phyloP scores from a whole-genome alignment of 2,329 filamentous ascomycete species.

The Curvularia spicifera region DNA sequence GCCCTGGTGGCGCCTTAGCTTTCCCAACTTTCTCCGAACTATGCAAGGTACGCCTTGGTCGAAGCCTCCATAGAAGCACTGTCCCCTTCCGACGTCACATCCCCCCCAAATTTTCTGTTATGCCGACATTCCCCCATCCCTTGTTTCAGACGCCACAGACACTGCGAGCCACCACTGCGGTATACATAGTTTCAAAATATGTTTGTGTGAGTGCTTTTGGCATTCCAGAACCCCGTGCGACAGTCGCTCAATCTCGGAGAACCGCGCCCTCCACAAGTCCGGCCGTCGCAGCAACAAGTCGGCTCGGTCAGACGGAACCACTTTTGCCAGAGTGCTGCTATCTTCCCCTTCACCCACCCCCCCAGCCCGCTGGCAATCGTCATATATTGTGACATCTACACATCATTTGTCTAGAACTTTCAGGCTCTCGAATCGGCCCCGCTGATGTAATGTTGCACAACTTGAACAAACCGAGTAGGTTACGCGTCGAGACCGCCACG shows the following conservation, averaged over 20 bases:
- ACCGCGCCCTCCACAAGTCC: background rate
- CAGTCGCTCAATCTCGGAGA: slow-evolving; percentile 17
- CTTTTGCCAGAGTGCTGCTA: background rate
- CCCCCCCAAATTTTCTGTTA: slow-evolving; percentile 11
- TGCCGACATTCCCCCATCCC: slow-evolving; percentile 17
- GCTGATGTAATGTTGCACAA: slow-evolving; percentile 18
- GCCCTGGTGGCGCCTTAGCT: slow-evolving; percentile 29
- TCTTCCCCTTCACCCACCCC: slow-evolving; percentile 3
- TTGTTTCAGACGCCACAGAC: slow-evolving; percentile 6
- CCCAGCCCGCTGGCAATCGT: slow-evolving; percentile 3
- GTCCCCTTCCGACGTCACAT: slow-evolving; percentile 15
- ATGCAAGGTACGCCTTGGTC: slow-evolving; percentile 31
- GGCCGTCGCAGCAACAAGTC: background rate
- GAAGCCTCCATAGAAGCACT: slow-evolving; percentile 20
- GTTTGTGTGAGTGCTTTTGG: background rate
- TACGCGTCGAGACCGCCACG: slow-evolving; percentile 21
- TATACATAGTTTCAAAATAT: slow-evolving; percentile 15
- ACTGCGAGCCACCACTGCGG: slow-evolving; percentile 7
- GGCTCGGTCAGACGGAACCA: slow-evolving; percentile 5
- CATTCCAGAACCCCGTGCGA: slow-evolving; percentile 11
- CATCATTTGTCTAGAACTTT: slow-evolving; percentile 1
- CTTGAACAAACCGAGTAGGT: slow-evolving; percentile 14
- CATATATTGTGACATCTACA: slow-evolving; percentile 1
- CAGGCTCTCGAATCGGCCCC: slow-evolving; percentile 12
- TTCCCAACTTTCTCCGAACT: slow-evolving; percentile 24